phyloP scores from a whole-genome alignment of 2,329 filamentous ascomycete genomes.

The Xylariaceae sp. region DNA sequence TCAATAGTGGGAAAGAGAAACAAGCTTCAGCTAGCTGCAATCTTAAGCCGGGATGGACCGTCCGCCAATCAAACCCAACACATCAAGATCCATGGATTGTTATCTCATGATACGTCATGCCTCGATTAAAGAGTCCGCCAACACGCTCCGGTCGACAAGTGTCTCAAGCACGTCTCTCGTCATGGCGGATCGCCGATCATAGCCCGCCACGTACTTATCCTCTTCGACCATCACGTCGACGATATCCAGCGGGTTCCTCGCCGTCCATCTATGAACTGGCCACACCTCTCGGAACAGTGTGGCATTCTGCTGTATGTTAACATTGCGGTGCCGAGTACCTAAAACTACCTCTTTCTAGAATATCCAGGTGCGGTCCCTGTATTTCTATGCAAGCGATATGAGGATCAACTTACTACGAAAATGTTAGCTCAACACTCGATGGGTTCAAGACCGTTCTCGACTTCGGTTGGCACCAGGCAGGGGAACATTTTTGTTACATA shows the following conservation, averaged over 20 bases:
- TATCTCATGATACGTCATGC: too few species aligned
- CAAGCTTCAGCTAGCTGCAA: constrained; percentile 22
- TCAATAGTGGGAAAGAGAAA: background rate
- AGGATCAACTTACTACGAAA: too few species aligned
- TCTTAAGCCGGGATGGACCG: background rate
- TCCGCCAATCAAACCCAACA: constrained; percentile 19
- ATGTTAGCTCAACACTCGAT: too few species aligned
- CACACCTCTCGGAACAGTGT: constrained; percentile 23
- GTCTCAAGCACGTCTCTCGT: constrained; percentile 29
- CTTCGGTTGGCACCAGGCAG: too few species aligned
- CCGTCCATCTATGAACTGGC: constrained; percentile 40
- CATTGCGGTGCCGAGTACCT: too few species aligned
- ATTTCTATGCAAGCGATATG: too few species aligned
- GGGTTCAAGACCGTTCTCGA: too few species aligned
- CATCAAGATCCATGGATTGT: too few species aligned
- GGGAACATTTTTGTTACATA: too few species aligned
- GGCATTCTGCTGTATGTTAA: too few species aligned
- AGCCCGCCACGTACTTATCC: constrained; percentile 35
- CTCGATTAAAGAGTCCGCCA: background rate
- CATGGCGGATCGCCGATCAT: constrained; percentile 12
- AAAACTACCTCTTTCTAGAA: too few species aligned
- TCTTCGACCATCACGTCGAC: constrained; percentile 39
- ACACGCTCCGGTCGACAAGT: constrained; percentile 11
- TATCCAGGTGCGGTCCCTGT: too few species aligned
- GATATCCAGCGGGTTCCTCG: constrained; percentile 36